These are phyloP conservation scores for Podospora pseudocomata DNA, from an alignment of 495 filamentous ascomycete genomes.

Conservation along the genomic window DNA sequence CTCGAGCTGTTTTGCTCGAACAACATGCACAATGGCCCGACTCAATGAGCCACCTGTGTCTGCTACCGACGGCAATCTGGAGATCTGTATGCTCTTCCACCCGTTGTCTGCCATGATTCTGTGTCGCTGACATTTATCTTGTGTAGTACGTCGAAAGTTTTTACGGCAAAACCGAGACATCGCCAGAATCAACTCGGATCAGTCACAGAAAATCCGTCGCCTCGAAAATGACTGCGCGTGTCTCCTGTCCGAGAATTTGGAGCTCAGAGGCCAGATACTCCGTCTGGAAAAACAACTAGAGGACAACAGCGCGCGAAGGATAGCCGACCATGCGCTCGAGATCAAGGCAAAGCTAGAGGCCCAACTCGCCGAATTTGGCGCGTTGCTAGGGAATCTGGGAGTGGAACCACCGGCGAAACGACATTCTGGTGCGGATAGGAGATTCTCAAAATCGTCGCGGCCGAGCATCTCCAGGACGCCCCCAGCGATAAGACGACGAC, in stretches of 20 bases:
- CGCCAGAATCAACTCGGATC: slow-evolving; percentile 82
- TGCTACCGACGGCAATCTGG: slow-evolving; percentile 62
- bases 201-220: slow-evolving; percentile 81
- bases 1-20: background rate
- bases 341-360: slow-evolving; percentile 66
- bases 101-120: background rate
- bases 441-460: slow-evolving; percentile 23
- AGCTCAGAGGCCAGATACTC: slow-evolving; percentile 73
- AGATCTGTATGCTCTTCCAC: slow-evolving; percentile 62
- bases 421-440: slow-evolving; percentile 34
- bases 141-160: slow-evolving; percentile 76
- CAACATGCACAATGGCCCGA: slow-evolving; percentile 68
- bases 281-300: slow-evolving; percentile 65
- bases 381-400: slow-evolving; percentile 61
- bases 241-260: slow-evolving; percentile 81
- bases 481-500: slow-evolving; percentile 40
- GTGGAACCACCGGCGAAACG: slow-evolving; percentile 43
- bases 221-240: slow-evolving; percentile 82
- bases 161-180: slow-evolving; percentile 93
- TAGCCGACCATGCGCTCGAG: slow-evolving; percentile 60
- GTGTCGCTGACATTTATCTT: slow-evolving; percentile 16
- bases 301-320: slow-evolving; percentile 41
- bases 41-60: slow-evolving; percentile 76
- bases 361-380: slow-evolving; percentile 63
- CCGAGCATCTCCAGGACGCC: slow-evolving; percentile 30